Percentiles rank a stretch among this genome's conserved stretches.
Evolutionary conservation across 140 eudicot genomes (phyloP).

Genomic region (Bidens hawaiensis): DNA sequence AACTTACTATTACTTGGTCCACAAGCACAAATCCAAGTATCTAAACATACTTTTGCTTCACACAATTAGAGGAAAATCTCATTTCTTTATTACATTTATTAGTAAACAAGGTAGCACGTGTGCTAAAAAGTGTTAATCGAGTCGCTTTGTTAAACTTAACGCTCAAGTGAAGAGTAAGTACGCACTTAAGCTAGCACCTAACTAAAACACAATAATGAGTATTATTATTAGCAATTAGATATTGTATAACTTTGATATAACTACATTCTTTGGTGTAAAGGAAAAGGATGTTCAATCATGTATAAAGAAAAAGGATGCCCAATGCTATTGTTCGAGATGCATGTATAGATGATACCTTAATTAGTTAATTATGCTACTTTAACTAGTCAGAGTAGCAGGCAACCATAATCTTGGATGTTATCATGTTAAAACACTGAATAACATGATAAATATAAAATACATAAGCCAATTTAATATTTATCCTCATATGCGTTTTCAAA

Average conservation of each 20-base stretch:
- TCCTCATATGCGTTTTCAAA: neutral
- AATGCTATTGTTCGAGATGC: no score
- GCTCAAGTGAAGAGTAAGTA: neutral
- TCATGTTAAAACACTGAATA: neutral
- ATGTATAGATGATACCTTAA: no score
- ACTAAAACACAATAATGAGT: neutral
- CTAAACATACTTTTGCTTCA: neutral
- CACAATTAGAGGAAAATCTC: neutral
- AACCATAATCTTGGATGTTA: neutral
- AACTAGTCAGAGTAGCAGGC: neutral
- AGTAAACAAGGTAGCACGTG: neutral
- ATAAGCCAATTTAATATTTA: neutral
- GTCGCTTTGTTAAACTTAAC: neutral
- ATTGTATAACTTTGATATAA: neutral
- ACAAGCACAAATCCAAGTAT: neutral
- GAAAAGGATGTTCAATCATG: neutral
- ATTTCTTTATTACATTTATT: neutral
- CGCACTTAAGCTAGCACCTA: neutral
- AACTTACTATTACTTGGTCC: neutral
- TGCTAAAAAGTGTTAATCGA: neutral
- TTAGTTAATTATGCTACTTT: neutral
- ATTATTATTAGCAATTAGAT: neutral
- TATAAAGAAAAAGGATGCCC: neutral
- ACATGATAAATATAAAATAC: neutral
- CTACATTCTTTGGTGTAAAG: neutral